Evolutionary conservation across 2,329 filamentous ascomycete species (phyloP), one percentile per base, ranked within the genome.

Genomic region (Fonsecaea nubica): DNA sequence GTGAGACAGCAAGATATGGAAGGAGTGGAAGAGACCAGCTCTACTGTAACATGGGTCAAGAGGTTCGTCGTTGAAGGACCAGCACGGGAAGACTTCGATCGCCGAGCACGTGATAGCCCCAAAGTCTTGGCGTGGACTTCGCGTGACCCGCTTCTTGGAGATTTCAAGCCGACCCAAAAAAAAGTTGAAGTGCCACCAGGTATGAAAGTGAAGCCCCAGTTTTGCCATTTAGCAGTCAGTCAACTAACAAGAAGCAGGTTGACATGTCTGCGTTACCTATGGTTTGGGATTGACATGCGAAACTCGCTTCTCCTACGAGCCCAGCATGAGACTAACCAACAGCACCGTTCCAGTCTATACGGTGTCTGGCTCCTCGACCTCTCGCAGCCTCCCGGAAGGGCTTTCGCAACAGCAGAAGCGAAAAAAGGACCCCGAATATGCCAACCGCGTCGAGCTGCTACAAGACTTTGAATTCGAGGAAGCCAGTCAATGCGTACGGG

Each of bases 381-480:
- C 92, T 6, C 87, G 94, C 32, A 92, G 92, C 21, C 85, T 99
- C 35, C 95, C 95, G 67, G 95, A 99, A 80, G 99, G 95, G 93
- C 90, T 99, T 67, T 91, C 93, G 38, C 87, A 92, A 71, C 90
- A 92, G 74, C 86, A 94, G 77, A 98, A 97, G 84, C 87, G 91
- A 77, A 98, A 98, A 80, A 89, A 94, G 72, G 94, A 98, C 76
- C 85, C 91, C 67, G 94, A 97, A 76, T 98, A 94, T 80, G 90
- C 93, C 70, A 97, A 93, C 78, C 90, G 95, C 71, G 90, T 99
- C 73, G 95, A 99, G 79, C 84, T 99, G 64, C 86, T 99, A 42
- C 95, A 99, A 75, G 95, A 99, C 76, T 99, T 99, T 78, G 93
- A 96, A 76, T 98, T 99, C 75, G 93, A 97, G 75, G 93, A 97